Percentiles rank a stretch among this genome's conserved stretches.
Conservation (phyloP, 352 stramenopile species). For the Phytophthora citricola region DNA sequence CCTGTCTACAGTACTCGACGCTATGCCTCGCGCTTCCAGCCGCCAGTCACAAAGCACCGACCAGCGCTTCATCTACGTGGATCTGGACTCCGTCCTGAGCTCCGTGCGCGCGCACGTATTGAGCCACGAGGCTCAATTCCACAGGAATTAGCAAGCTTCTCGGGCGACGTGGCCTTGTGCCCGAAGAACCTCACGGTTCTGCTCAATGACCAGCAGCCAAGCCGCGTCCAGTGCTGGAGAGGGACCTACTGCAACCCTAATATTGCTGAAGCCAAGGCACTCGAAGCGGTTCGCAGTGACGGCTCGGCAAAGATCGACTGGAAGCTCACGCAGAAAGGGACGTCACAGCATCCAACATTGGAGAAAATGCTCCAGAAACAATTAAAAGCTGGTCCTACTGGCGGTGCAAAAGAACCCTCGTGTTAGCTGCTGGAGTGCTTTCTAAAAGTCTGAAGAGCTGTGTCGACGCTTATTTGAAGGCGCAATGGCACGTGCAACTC, state of each 20-base stretch:
- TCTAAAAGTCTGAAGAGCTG: conserved; percentile 18
- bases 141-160: conserved; percentile 23
- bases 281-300: conserved; percentile 21
- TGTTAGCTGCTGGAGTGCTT: conserved; percentile 22
- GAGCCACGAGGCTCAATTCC: conserved; percentile 20
- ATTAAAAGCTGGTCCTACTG: not conserved
- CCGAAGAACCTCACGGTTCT: conserved; percentile 24
- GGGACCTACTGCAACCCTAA: conserved; percentile 36
- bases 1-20: not conserved
- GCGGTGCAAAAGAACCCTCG: conserved; percentile 19
- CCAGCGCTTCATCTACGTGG: conserved; percentile 37
- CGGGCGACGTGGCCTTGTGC: conserved; percentile 22
- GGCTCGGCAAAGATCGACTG: conserved; percentile 15
- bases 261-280: conserved; percentile 12
- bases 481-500: conserved; percentile 31
- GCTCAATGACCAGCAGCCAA: conserved; percentile 26
- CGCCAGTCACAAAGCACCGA: not conserved
- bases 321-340: conserved; percentile 38
- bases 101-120: conserved; percentile 21
- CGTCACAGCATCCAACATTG: conserved; percentile 32
- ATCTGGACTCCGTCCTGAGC: conserved; percentile 29
- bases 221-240: conserved; percentile 27
- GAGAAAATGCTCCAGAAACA: conserved; percentile 37
- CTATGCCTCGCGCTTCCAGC: conserved; percentile 17
- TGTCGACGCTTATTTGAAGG: conserved; percentile 29